Evolutionary conservation across 495 filamentous ascomycete species (phyloP).

Genomic region (Alectoria sarmentosa): DNA sequence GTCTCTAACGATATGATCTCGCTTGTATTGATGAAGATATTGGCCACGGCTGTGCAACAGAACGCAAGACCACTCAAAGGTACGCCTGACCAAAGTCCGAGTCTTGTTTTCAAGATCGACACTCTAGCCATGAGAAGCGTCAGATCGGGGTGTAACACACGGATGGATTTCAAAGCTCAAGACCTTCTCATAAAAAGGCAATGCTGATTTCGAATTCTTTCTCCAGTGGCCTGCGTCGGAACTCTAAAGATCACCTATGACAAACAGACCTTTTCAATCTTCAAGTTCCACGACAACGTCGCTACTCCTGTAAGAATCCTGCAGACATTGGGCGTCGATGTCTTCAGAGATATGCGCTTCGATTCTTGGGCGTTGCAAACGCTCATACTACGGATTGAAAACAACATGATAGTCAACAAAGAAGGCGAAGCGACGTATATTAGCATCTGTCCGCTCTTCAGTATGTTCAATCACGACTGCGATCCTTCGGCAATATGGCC

Average conservation of each 20-base stretch:
- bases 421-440: not conserved
- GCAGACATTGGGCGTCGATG: not conserved
- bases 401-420: not conserved
- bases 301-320: not conserved
- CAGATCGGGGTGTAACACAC: too few species aligned
- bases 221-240: not conserved
- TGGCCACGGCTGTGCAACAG: not conserved
- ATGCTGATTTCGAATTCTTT: too few species aligned
- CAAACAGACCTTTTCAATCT: not conserved
- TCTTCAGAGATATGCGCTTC: not conserved
- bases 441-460: not conserved
- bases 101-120: too few species aligned
- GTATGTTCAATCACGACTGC: slow-evolving; percentile 3
- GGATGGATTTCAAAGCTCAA: too few species aligned
- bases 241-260: not conserved
- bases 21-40: not conserved
- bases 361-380: slow-evolving; percentile 3
- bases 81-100: not conserved
- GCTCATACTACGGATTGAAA: not conserved
- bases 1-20: not conserved
- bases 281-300: not conserved
- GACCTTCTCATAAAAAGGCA: too few species aligned
- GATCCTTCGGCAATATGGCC: not conserved
- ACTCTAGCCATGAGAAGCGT: too few species aligned
- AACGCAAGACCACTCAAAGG: not conserved